These are phyloP conservation scores for Pseudogymnoascus sp. DNA, from an alignment of 2,329 filamentous ascomycete species.

Conservation along the genomic window DNA sequence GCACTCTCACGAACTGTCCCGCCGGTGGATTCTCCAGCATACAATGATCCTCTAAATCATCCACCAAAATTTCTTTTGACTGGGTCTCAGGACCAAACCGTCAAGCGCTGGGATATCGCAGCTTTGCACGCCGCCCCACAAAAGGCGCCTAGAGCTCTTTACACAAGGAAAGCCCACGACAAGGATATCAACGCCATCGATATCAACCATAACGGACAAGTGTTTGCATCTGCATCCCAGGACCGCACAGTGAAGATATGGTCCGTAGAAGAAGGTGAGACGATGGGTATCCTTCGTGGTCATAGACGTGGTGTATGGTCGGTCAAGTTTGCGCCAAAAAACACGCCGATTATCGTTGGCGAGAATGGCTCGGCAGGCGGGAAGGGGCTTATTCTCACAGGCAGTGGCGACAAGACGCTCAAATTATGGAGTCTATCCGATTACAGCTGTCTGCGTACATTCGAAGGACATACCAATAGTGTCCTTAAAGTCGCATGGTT, in stretches of 20 bases:
- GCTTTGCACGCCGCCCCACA: conserved; percentile 38
- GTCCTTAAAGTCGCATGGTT: conserved; percentile 93
- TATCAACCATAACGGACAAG: conserved; percentile 60
- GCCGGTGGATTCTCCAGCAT: conserved; percentile 59
- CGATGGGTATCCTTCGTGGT: conserved; percentile 81
- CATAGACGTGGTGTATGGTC: conserved; percentile 96
- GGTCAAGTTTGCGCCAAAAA: conserved; percentile 76
- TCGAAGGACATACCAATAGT: conserved; percentile 94
- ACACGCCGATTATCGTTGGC: conserved; percentile 64
- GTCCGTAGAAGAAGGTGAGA: conserved; percentile 82
- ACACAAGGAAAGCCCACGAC: conserved; percentile 91
- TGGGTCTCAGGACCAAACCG: conserved; percentile 88
- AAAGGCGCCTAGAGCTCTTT: conserved; percentile 58
- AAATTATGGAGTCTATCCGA: conserved; percentile 91
- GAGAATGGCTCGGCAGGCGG: conserved; percentile 65
- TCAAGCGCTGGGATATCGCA: conserved; percentile 87
- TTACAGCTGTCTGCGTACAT: conserved; percentile 86
- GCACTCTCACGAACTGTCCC: conserved; percentile 67
- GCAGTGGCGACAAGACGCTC: conserved; percentile 90
- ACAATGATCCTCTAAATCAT: conserved; percentile 64
- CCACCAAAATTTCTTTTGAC: conserved; percentile 82
- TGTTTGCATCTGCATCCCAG: conserved; percentile 94
- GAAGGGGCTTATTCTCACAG: conserved; percentile 79
- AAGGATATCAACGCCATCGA: conserved; percentile 98
- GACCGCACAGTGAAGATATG: conserved; percentile 97